These are phyloP conservation scores for Tuber aestivum DNA, from an alignment of 495 filamentous ascomycete genomes.

Conservation along the genomic window DNA sequence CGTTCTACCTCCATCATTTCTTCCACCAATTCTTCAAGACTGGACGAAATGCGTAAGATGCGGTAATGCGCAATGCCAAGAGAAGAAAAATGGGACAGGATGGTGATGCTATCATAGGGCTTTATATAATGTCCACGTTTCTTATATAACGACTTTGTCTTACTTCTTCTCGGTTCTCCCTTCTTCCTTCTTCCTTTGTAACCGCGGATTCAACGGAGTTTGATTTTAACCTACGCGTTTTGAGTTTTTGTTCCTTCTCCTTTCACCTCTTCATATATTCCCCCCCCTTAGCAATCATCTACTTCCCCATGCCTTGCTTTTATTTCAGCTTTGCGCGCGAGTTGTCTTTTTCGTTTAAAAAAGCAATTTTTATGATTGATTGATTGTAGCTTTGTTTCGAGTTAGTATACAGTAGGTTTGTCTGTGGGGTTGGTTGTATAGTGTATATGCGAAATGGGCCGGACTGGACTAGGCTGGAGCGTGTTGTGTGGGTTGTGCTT, in stretches of 20 bases:
- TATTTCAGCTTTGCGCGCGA: neutral
- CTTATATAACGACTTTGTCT: constrained; percentile 8
- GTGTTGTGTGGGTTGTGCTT: neutral
- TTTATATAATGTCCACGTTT: constrained; percentile 12
- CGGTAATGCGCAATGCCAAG: constrained; percentile 26
- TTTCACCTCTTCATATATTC: neutral
- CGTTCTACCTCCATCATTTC: constrained; percentile 9
- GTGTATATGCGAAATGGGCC: neutral
- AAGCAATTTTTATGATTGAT: constrained; percentile 2
- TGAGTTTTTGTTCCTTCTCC: neutral
- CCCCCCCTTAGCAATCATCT: neutral
- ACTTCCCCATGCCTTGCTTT: neutral
- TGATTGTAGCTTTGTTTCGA: neutral
- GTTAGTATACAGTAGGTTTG: neutral
- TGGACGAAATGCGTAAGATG: constrained; percentile 41
- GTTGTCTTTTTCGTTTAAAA: neutral
- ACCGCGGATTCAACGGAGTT: constrained; percentile 1
- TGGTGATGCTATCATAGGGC: neutral
- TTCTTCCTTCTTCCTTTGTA: neutral
- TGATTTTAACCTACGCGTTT: neutral
- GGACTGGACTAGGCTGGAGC: neutral
- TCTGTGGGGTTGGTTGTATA: neutral
- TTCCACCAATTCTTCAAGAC: constrained; percentile 29
- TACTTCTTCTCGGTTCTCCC: neutral
- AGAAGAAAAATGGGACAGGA: constrained; percentile 2